Conservation (phyloP, 2,329 filamentous ascomycete genomes). For the Talaromyces sp. region DNA sequence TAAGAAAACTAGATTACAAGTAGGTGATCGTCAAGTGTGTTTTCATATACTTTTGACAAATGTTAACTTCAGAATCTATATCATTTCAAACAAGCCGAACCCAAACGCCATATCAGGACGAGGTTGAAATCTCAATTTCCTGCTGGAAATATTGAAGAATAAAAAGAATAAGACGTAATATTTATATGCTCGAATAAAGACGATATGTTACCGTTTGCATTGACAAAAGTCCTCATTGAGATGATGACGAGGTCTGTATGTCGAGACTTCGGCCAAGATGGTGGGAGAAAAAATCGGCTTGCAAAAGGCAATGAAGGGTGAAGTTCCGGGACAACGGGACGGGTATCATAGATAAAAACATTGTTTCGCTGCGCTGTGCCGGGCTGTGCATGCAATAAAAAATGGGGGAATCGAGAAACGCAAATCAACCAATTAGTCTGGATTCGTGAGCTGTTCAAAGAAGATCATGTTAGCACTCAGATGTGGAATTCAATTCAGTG, state of each 20-base stretch:
- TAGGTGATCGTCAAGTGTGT: neutral
- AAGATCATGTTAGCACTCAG: constrained; percentile 1
- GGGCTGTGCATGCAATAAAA: constrained; percentile 13
- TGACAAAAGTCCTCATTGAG: neutral
- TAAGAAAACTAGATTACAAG: neutral
- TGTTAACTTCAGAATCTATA: constrained; percentile 1
- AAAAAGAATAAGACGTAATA: neutral
- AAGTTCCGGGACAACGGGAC: neutral
- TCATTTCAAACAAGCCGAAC: neutral
- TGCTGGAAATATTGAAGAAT: neutral
- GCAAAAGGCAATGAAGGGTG: neutral
- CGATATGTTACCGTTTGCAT: neutral
- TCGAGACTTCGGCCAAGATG: neutral
- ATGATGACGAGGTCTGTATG: neutral
- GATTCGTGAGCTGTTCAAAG: constrained; percentile 15
- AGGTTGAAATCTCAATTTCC: too few species aligned
- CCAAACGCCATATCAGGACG: too few species aligned
- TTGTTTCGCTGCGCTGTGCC: constrained; percentile 11
- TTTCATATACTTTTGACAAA: constrained; percentile 1
- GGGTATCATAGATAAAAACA: constrained; percentile 14
- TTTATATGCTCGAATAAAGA: constrained; percentile 6
- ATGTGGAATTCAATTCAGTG: neutral
- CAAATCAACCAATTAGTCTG: constrained; percentile 10
- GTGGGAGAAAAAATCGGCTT: neutral
- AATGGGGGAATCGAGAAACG: neutral